These are phyloP conservation scores for Claviceps purpurea DNA, from an alignment of 2,329 filamentous ascomycete genomes.

Conservation along the genomic window DNA sequence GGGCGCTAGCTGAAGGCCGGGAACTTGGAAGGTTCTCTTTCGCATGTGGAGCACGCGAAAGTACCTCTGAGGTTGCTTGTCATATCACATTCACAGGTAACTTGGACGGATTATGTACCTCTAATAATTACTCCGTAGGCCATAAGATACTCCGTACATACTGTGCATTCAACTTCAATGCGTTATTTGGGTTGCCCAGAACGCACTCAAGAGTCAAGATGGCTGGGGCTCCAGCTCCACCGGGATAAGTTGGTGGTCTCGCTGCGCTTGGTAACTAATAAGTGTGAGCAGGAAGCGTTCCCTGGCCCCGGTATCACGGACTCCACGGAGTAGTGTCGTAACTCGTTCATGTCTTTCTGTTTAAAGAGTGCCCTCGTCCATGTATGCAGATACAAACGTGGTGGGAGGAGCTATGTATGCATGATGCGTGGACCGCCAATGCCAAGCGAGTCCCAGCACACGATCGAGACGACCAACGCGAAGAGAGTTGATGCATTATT, in stretches of 20 bases:
- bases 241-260: neutral
- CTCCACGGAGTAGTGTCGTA: neutral
- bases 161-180: too few species aligned
- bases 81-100: too few species aligned
- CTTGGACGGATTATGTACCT: too few species aligned
- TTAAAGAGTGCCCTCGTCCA: neutral
- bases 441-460: neutral
- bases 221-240: constrained; percentile 1
- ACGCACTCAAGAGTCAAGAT: neutral
- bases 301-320: neutral
- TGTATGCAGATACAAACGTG: neutral
- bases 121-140: too few species aligned
- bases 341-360: neutral
- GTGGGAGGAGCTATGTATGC: neutral
- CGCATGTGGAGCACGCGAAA: too few species aligned
- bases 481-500: constrained; percentile 1
- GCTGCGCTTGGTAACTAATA: too few species aligned
- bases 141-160: too few species aligned
- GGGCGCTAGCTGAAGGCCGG: too few species aligned
- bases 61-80: too few species aligned
- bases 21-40: too few species aligned
- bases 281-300: neutral
- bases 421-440: too few species aligned
- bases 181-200: neutral
- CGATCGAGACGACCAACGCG: constrained; percentile 2